These are phyloP conservation scores for Inga leiocalycina DNA, from an alignment of 306 rosid genomes.

Conservation along the genomic window DNA sequence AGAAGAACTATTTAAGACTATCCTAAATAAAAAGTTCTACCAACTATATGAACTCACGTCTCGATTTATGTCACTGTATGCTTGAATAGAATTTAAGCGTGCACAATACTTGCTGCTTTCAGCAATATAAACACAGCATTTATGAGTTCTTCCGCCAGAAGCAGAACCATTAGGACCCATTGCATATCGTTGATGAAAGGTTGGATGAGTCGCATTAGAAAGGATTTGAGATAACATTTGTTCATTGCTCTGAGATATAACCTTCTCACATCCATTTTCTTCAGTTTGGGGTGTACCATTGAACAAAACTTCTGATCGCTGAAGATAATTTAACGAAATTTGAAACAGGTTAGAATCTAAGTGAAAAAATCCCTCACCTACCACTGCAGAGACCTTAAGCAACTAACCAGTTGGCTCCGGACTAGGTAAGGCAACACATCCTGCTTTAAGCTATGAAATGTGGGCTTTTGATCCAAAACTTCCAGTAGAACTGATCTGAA, in stretches of 20 bases:
- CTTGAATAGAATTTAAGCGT: slow-evolving; percentile 88
- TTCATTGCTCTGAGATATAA: slow-evolving; percentile 65
- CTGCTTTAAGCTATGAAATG: slow-evolving; percentile 78
- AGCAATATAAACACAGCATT: slow-evolving; percentile 95
- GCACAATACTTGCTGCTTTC: slow-evolving; percentile 75
- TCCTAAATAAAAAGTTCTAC: slow-evolving; percentile 17
- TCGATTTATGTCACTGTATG: slow-evolving; percentile 87
- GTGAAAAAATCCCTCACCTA: slow-evolving; percentile 25
- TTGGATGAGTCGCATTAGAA: slow-evolving; percentile 74
- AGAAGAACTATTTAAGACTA: slow-evolving; percentile 20
- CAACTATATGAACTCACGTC: slow-evolving; percentile 68
- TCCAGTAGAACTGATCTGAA: slow-evolving; percentile 85
- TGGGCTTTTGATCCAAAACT: slow-evolving; percentile 71
- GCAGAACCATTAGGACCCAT: slow-evolving; percentile 51
- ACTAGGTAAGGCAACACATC: slow-evolving; percentile 97
- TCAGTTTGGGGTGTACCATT: slow-evolving; percentile 68
- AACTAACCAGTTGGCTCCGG: slow-evolving; percentile 93
- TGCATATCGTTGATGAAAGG: slow-evolving; percentile 66
- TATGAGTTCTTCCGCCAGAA: slow-evolving; percentile 64
- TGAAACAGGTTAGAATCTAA: slow-evolving; percentile 40
- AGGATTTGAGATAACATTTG: slow-evolving; percentile 66
- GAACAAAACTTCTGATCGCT: slow-evolving; percentile 75
- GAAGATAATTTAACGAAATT: slow-evolving; percentile 47
- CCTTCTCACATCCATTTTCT: slow-evolving; percentile 77
- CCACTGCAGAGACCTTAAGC: slow-evolving; percentile 36